These are phyloP conservation scores for Panicum hallii DNA, from an alignment of 202 grass and related monocot species.

Conservation along the genomic window DNA sequence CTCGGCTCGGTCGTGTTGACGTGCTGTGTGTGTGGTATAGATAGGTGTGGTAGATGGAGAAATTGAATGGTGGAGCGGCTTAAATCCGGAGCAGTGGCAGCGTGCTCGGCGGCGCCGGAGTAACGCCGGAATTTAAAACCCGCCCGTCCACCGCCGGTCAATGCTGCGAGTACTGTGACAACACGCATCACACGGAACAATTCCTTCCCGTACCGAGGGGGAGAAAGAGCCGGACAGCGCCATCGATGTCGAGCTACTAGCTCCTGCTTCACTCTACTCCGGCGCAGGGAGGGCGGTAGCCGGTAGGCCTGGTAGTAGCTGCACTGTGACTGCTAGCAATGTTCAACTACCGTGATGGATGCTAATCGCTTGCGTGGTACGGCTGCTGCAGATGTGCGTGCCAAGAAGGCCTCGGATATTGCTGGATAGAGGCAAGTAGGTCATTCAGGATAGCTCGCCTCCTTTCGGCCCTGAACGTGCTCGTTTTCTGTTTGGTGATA, in stretches of 20 bases:
- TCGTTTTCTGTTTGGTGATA: too few species aligned
- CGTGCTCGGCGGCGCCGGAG: conserved; percentile 17
- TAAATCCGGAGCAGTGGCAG: conserved; percentile 46
- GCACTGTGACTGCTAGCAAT: too few species aligned
- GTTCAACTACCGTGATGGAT: too few species aligned
- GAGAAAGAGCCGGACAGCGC: not conserved
- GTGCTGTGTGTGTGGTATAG: not conserved
- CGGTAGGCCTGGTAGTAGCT: too few species aligned
- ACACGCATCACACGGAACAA: not conserved
- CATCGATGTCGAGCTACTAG: not conserved
- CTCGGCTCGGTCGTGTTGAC: not conserved
- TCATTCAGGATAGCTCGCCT: too few species aligned
- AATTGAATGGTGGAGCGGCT: conserved; percentile 43
- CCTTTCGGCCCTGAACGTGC: too few species aligned
- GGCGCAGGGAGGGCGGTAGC: not conserved
- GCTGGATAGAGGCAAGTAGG: too few species aligned
- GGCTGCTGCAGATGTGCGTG: too few species aligned
- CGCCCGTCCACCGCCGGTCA: conserved; percentile 48
- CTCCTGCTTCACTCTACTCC: not conserved
- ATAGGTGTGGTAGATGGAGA: conserved; percentile 51
- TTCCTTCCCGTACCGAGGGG: conserved; percentile 1
- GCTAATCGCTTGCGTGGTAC: too few species aligned
- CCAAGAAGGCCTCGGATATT: not conserved
- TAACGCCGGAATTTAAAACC: conserved; percentile 52
- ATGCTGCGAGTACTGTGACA: not conserved